phyloP scores from a whole-genome alignment of 345 rosid genomes.

The Jatropha curcas region DNA sequence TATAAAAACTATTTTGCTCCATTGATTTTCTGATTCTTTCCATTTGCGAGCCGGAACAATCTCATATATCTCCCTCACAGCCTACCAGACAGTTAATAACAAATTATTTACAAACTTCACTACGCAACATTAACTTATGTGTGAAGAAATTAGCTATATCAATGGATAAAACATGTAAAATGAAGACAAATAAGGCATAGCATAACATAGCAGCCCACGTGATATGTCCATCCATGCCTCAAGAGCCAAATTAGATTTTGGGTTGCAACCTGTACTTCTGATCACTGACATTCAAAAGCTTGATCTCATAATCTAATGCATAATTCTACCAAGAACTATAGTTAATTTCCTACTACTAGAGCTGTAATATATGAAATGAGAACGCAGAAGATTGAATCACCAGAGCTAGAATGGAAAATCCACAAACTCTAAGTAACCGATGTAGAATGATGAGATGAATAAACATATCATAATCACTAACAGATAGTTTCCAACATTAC shows the following conservation, averaged over 20 bases:
- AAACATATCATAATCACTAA: neutral
- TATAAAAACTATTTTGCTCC: constrained; percentile 77
- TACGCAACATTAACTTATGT: neutral
- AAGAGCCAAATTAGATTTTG: neutral
- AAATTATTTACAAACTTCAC: constrained; percentile 5
- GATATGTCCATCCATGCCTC: neutral
- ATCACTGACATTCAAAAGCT: neutral
- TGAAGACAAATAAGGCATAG: neutral
- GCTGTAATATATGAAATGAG: neutral
- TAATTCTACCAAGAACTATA: neutral
- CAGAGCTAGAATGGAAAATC: constrained; percentile 14
- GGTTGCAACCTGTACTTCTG: neutral
- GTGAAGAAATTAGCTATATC: neutral
- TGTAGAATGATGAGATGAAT: constrained; percentile 1
- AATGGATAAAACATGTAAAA: neutral
- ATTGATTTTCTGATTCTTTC: constrained; percentile 54
- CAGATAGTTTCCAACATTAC: constrained; percentile 33
- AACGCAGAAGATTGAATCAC: neutral
- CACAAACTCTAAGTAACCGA: neutral
- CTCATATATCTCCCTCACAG: constrained; percentile 92
- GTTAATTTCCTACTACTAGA: neutral
- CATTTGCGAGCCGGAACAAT: constrained; percentile 80
- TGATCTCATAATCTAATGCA: neutral
- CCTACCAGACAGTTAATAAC: constrained; percentile 46
- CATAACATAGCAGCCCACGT: neutral